phyloP scores from a whole-genome alignment of 306 rosid genomes.

The Sechiopsis laciniata region DNA sequence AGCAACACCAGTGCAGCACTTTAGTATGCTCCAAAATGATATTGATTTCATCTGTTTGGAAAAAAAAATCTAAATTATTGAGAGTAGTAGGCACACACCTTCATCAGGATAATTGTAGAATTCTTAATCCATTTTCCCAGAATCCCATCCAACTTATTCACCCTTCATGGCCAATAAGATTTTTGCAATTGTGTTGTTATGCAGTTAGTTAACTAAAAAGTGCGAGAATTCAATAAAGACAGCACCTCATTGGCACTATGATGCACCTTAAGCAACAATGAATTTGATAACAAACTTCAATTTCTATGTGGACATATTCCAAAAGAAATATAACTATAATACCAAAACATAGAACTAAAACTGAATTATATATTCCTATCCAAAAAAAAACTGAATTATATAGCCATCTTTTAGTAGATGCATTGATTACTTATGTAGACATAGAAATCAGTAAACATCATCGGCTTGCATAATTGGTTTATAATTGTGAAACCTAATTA shows the following conservation, averaged over 20 bases:
- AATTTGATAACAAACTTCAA: neutral
- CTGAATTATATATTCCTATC: neutral
- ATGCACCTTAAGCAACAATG: neutral
- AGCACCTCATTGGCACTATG: neutral
- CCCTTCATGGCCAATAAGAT: neutral
- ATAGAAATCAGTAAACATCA: neutral
- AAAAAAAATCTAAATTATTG: constrained; percentile 6
- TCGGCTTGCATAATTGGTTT: neutral
- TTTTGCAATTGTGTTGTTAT: neutral
- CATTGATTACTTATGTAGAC: neutral
- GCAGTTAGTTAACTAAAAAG: neutral
- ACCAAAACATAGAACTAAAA: neutral
- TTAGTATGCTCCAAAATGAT: constrained; percentile 58
- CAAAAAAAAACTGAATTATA: neutral
- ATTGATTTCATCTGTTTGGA: constrained; percentile 59
- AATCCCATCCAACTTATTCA: neutral
- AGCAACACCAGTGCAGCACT: constrained; percentile 56
- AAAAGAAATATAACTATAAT: neutral
- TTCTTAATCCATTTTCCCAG: neutral
- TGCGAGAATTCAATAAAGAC: neutral
- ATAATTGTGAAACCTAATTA: neutral
- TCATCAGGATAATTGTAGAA: neutral
- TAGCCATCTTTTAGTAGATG: neutral
- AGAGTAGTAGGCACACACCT: neutral
- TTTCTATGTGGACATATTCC: neutral